A percentile compares a stretch with the other conserved stretches of the same genome.
These are phyloP conservation scores for Syncephalastrum racemosum DNA, from an alignment of 371 early-diverging fungal species.

Conservation along the genomic window DNA sequence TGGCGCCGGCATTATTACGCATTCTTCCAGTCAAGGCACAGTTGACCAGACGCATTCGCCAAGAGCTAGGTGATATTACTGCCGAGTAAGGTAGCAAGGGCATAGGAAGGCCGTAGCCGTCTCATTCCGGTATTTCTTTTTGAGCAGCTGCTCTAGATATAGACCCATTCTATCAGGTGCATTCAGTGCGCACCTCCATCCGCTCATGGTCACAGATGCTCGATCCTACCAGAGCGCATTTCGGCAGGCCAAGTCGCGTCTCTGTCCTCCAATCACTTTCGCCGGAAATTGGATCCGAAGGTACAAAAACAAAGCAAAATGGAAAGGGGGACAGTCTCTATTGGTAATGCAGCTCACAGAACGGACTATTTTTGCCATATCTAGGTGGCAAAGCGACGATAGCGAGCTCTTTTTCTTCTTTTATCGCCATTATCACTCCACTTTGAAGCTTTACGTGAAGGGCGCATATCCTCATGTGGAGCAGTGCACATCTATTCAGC, in stretches of 20 bases:
- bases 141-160: constrained; percentile 5
- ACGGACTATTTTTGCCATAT: background rate
- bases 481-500: constrained; percentile 28
- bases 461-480: constrained; percentile 20
- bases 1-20: constrained; percentile 43
- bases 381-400: constrained; percentile 56
- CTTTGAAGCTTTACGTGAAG: constrained; percentile 31
- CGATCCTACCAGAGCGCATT: constrained; percentile 8
- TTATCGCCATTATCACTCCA: constrained; percentile 52
- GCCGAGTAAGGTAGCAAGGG: background rate
- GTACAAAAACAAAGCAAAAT: constrained; percentile 10
- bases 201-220: constrained; percentile 13
- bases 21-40: constrained; percentile 32
- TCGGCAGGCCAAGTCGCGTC: background rate
- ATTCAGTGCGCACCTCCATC: constrained; percentile 21
- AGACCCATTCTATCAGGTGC: constrained; percentile 4
- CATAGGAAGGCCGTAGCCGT: background rate
- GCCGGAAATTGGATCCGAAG: constrained; percentile 53
- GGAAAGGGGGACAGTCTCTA: background rate
- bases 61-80: constrained; percentile 27
- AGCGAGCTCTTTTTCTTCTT: constrained; percentile 60
- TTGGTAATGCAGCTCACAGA: background rate
- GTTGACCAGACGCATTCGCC: constrained; percentile 35
- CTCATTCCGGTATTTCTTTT: background rate
- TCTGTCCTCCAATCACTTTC: constrained; percentile 34